These are phyloP conservation scores for Colletotrichum endophyticum DNA, from an alignment of 2,329 filamentous ascomycete species.

Conservation along the genomic window DNA sequence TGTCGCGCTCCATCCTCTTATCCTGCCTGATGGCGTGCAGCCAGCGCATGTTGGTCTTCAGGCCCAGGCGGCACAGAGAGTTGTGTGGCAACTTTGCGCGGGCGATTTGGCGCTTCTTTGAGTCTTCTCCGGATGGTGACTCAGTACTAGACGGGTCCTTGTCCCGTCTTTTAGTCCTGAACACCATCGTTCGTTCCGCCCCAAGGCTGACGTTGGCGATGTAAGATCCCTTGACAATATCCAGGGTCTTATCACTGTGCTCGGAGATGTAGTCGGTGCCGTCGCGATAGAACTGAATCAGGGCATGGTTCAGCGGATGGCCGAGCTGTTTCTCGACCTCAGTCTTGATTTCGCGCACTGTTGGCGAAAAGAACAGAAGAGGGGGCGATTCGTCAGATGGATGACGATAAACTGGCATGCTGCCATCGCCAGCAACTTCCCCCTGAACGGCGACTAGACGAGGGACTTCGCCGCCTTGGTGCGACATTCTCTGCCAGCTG, in stretches of 20 bases:
- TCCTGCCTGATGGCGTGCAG: conserved; percentile 92
- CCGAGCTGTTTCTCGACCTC: conserved; percentile 75
- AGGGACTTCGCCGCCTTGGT: conserved; percentile 89
- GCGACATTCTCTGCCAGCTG: conserved; percentile 89
- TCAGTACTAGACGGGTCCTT: conserved; percentile 38
- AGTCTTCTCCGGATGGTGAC: conserved; percentile 13
- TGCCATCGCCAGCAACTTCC: conserved; percentile 68
- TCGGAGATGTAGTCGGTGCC: conserved; percentile 93
- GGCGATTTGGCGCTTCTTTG: conserved; percentile 60
- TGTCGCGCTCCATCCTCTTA: conserved; percentile 73
- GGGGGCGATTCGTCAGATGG: conserved; percentile 88
- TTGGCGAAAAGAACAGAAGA: conserved; percentile 75
- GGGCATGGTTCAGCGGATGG: conserved; percentile 85
- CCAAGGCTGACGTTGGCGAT: conserved; percentile 97
- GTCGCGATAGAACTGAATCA: conserved; percentile 92
- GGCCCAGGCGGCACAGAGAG: conserved; percentile 83
- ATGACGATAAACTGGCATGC: conserved; percentile 91
- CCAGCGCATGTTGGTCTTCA: conserved; percentile 84
- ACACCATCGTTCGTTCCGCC: conserved; percentile 86
- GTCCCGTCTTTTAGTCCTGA: conserved; percentile 77
- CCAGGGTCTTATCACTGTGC: conserved; percentile 95
- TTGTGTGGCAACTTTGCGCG: conserved; percentile 84
- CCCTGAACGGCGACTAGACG: conserved; percentile 92
- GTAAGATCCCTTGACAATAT: conserved; percentile 79
- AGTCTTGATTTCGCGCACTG: conserved; percentile 70